Conservation (phyloP, 2,329 filamentous ascomycete species). For the Pestalotiopsis sp. region DNA sequence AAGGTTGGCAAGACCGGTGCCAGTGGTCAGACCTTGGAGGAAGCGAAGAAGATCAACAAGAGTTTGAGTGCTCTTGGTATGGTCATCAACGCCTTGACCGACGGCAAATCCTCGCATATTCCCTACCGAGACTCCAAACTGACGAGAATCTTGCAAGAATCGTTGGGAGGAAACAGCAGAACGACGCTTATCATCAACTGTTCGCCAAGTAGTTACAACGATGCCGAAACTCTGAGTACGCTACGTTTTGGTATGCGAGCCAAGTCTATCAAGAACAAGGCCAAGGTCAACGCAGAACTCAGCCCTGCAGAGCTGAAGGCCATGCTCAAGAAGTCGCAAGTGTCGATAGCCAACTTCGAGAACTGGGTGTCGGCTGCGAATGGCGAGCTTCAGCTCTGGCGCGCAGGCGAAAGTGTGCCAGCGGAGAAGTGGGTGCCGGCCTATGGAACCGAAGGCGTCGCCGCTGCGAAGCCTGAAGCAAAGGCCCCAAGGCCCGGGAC, state of each 20-base stretch:
- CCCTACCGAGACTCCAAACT: constrained; percentile 98
- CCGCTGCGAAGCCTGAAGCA: constrained; percentile 43
- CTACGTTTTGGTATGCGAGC: constrained; percentile 93
- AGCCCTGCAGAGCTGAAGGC: constrained; percentile 94
- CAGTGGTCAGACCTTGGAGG: constrained; percentile 94
- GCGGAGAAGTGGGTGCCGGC: constrained; percentile 85
- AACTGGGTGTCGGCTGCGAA: constrained; percentile 3
- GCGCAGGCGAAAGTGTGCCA: constrained; percentile 83
- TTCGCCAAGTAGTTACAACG: constrained; percentile 98
- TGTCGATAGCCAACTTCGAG: constrained; percentile 82
- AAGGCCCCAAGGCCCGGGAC: constrained; percentile 55
- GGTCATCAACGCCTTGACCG: constrained; percentile 97
- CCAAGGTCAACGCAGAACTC: constrained; percentile 98
- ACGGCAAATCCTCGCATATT: constrained; percentile 94
- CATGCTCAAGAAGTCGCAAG: constrained; percentile 88
- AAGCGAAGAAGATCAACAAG: constrained; percentile 99
- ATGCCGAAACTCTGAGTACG: constrained; percentile 89
- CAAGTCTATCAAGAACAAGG: constrained; percentile 99
- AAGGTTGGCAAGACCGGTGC: constrained; percentile 99
- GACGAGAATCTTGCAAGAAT: constrained; percentile 95
- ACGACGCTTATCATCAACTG: constrained; percentile 99
- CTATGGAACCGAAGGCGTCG: constrained; percentile 54
- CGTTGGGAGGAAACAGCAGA: constrained; percentile 92
- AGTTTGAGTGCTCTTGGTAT: constrained; percentile 96
- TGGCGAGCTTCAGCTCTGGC: constrained; percentile 83